Base-by-base conservation (phyloP, 2,329 filamentous ascomycete genomes). In the Colletotrichum paranaense region DNA sequence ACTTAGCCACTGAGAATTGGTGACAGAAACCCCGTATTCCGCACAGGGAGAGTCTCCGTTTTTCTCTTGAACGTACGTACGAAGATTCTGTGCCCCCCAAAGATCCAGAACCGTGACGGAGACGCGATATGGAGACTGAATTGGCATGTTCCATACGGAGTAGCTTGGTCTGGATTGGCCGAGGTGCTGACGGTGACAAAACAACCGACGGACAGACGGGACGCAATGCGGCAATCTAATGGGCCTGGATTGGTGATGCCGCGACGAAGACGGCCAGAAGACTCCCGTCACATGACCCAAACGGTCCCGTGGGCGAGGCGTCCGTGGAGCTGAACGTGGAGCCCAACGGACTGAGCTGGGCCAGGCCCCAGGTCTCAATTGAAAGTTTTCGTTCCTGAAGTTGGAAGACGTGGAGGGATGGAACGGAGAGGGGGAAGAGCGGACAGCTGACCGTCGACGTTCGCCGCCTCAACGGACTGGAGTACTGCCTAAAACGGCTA, bases 391-490 rank as follows among this genome's bases (percentile, higher is more conserved):
- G 64, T 59, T 62, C 65, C 65, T 62, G 65, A 22, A 62, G 32
- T 52, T 42, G 38, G 38, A 42, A 53, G 30, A 66, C 19, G 59
- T 49, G 38, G 59, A 52, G 59, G 38, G 19, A 62, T 53, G 32
- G 63, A 68, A 72, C 65, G 66, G 65, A 68, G 65, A 53, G 60
- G 30, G 46, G 46, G 42, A n/a, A 26, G 60, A 62, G 38, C 28
- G 57, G 49, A 53, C 69, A 68, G 64, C 38, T 72, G 69, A 72
- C 69, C 42, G 66, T 68, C 58, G 22, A 68, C 6, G 24, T 46
- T 72, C 16, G 46, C 19, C 28, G 56, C 28, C 64, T 62, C 28
- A 22, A 35, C 16, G 19, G 30, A 30, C 3, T 16, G 4, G 1
- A 30, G 5, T 49, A 38, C 22, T 73, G 14, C 71, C 49, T 9